Evolutionary conservation across 805 yeast species (phyloP).

Genomic region (Kuraishia capsulata): DNA sequence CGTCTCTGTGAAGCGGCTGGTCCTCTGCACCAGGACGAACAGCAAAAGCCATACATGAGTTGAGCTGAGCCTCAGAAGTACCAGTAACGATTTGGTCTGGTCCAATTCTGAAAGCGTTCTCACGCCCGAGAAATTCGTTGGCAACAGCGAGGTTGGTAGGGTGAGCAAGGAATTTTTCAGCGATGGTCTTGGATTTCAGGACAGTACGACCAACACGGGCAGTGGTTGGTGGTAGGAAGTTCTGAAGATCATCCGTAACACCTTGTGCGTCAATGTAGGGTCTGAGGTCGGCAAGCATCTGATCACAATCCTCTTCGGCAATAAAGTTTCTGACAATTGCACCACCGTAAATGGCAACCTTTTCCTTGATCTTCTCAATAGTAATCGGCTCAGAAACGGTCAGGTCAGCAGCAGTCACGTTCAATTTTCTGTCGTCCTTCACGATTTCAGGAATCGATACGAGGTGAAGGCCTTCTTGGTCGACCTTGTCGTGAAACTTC

Average conservation of each 20-base stretch:
- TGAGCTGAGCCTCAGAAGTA: constrained; percentile 12
- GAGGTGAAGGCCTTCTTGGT: not conserved
- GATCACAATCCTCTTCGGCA: constrained; percentile 5
- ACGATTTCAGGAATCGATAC: not conserved
- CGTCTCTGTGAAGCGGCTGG: constrained; percentile 19
- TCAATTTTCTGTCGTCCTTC: not conserved
- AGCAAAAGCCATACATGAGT: constrained; percentile 15
- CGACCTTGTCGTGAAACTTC: not conserved
- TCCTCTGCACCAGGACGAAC: constrained; percentile 19
- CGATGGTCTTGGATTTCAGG: constrained; percentile 11
- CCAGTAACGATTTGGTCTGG: constrained; percentile 9
- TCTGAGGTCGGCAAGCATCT: constrained; percentile 10
- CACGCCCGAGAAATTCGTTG: constrained; percentile 10
- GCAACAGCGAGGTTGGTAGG: constrained; percentile 9
- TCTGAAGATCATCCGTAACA: not conserved
- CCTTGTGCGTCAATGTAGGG: constrained; percentile 12
- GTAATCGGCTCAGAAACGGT: constrained; percentile 3
- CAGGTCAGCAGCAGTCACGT: constrained; percentile 1
- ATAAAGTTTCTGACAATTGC: constrained; percentile 13
- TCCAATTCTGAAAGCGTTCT: constrained; percentile 14
- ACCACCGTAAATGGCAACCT: constrained; percentile 15
- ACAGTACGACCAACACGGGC: constrained; percentile 13
- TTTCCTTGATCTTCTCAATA: constrained; percentile 4
- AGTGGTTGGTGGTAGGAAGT: constrained; percentile 7
- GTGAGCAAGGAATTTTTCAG: constrained; percentile 10